Percentiles rank a stretch among this genome's conserved stretches.
These are phyloP conservation scores for Hypoxylon sp. DNA, from an alignment of 2,329 filamentous ascomycete genomes.

Conservation along the genomic window DNA sequence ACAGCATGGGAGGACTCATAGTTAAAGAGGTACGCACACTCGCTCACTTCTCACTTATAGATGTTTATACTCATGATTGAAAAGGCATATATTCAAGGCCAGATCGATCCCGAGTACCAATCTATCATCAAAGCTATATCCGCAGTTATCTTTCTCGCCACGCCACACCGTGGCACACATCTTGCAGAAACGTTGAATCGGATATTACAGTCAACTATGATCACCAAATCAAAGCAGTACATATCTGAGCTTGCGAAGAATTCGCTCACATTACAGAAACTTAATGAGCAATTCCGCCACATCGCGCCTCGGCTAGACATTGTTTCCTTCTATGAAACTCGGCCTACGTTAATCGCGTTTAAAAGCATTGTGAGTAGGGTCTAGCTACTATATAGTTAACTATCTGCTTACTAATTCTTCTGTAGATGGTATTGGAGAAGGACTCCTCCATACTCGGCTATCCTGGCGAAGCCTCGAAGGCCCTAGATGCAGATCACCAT, in stretches of 20 bases:
- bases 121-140: constrained; percentile 49
- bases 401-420: background rate
- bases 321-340: constrained; percentile 52
- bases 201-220: constrained; percentile 46
- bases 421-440: constrained; percentile 49
- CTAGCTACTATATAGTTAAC: background rate
- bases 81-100: constrained; percentile 48
- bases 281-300: constrained; percentile 54
- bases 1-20: constrained; percentile 54
- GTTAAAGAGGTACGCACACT: constrained; percentile 50
- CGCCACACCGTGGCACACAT: constrained; percentile 54
- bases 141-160: constrained; percentile 54
- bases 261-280: constrained; percentile 44
- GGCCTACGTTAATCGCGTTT: constrained; percentile 33
- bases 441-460: constrained; percentile 62
- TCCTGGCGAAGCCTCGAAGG: constrained; percentile 56
- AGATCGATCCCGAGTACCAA: constrained; percentile 48
- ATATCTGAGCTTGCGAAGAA: constrained; percentile 50
- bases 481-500: constrained; percentile 61
- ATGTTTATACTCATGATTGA: constrained; percentile 4
- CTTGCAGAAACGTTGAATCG: constrained; percentile 53
- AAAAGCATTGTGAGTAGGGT: constrained; percentile 29
- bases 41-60: too few species aligned
- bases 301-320: constrained; percentile 47
- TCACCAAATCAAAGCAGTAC: constrained; percentile 48